Base-by-base conservation (phyloP, 371 early-diverging fungal genomes). In the Syncephalastrum contaminatum region DNA sequence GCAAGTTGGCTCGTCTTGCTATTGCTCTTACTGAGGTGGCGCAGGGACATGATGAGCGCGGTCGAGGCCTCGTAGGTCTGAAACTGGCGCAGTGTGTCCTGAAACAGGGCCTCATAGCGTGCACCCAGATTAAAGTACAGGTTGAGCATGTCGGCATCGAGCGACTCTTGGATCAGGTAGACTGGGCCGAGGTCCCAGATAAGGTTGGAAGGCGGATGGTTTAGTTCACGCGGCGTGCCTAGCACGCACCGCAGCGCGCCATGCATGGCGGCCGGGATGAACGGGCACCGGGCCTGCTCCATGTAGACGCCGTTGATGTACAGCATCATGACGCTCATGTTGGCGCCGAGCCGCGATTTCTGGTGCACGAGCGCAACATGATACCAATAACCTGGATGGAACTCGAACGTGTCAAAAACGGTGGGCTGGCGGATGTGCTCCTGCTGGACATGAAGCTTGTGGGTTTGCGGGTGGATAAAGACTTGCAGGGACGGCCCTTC, bases 171-270 rank as follows among this genome's bases (percentile, higher is more conserved):
- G n/a, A 88, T 69, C 4, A 89, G 68, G 48, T 88, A 87, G 12
- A 74, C 73, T 16, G 89, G 86, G 1, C 89, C 90, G 4, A 89
- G 66, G 57, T 89, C 77, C 88, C 88, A 89, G 0, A 81, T 74
- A 4, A 81, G 65, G 47, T 59, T 53, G 54, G 58, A 52, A 19
- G 7, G 14, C 39, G 42, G 13, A 39, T 30, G 4, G 56, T 55
- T 59, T 58, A 66, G 14, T 52, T 71, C 62, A 53, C 69, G 50
- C 24, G 79, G 49, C 48, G 81, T 55, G 48, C 84, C 70, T 56
- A 81, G 67, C 52, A 74, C 49, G 20, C 67, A 69, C 14, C 67
- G 56, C 12, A 66, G 62, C n/a, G 64, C 66, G 12, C 75, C 61
- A 1, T 80, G 66, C 7, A 83, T 75, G 25, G 75, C 76, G 25